phyloP scores from a whole-genome alignment of 495 filamentous ascomycete genomes.

The Xylaria sp. region DNA sequence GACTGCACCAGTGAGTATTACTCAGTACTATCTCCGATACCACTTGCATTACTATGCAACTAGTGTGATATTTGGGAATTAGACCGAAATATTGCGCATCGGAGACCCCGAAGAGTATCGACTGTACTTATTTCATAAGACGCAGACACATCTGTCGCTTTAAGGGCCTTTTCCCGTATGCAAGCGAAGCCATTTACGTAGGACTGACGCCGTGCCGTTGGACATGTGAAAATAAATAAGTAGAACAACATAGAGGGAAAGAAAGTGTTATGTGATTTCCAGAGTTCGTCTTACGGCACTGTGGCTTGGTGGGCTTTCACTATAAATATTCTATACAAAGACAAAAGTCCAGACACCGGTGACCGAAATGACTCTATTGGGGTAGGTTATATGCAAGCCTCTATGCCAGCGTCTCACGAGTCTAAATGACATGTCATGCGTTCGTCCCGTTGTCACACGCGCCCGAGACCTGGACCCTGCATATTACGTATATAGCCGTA shows the following conservation, averaged over 20 bases:
- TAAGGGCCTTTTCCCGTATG: no score
- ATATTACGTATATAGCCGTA: no score
- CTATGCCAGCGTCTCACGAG: background rate
- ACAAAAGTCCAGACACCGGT: no score
- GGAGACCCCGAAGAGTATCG: background rate
- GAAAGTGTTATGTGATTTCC: no score
- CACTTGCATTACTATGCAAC: background rate
- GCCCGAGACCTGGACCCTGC: no score
- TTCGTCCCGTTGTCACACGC: background rate
- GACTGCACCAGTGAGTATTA: background rate
- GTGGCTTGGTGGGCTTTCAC: background rate
- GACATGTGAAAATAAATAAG: no score
- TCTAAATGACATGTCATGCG: background rate
- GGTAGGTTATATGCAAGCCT: background rate
- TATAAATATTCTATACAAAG: background rate
- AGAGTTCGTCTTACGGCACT: no score
- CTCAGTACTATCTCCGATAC: background rate
- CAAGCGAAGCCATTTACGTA: no score
- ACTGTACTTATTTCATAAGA: background rate
- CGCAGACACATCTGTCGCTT: no score
- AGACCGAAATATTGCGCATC: background rate
- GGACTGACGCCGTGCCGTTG: no score
- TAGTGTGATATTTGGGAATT: background rate
- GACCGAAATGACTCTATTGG: background rate
- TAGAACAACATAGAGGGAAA: no score